Percentiles rank a stretch among this genome's conserved stretches.
Conservation (phyloP, 1,139 yeast species). For the Fermentozyma sake region DNA sequence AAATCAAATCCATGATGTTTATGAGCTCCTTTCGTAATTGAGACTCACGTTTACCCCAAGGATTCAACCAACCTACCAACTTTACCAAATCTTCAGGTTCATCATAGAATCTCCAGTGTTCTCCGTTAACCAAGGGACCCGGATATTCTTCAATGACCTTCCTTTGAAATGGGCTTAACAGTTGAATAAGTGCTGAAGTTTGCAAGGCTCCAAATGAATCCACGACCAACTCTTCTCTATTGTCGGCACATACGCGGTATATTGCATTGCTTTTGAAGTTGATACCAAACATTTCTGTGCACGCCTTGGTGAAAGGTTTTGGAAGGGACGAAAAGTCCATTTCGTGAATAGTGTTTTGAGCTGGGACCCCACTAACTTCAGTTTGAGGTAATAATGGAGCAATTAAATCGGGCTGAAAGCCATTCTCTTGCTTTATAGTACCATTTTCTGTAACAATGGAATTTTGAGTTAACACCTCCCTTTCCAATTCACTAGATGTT, state of each 20-base stretch:
- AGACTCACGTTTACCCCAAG: conserved; percentile 74
- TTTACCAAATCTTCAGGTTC: conserved; percentile 51
- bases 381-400: too few species aligned
- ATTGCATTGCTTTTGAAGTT: conserved; percentile 16
- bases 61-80: conserved; percentile 66
- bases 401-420: not conserved
- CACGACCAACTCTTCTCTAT: conserved; percentile 18
- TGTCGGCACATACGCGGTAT: conserved; percentile 2
- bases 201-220: conserved; percentile 44
- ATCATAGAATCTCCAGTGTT: conserved; percentile 73
- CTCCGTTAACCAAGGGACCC: conserved; percentile 45
- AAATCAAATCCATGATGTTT: conserved; percentile 50
- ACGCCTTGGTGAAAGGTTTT: conserved; percentile 15
- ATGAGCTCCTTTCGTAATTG: conserved; percentile 59
- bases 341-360: conserved; percentile 8
- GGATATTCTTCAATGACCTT: conserved; percentile 68
- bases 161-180: conserved; percentile 48
- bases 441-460: conserved; percentile 5
- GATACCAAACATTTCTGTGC: conserved; percentile 15
- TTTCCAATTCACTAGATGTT: conserved; percentile 8
- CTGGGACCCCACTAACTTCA: conserved; percentile 1
- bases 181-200: conserved; percentile 14
- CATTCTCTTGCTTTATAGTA: conserved; percentile 1
- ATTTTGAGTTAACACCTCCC: conserved; percentile 3
- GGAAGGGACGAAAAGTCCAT: conserved; percentile 15